Conservation (phyloP, 2,329 filamentous ascomycete species). For the Biscogniauxia mediterranea region DNA sequence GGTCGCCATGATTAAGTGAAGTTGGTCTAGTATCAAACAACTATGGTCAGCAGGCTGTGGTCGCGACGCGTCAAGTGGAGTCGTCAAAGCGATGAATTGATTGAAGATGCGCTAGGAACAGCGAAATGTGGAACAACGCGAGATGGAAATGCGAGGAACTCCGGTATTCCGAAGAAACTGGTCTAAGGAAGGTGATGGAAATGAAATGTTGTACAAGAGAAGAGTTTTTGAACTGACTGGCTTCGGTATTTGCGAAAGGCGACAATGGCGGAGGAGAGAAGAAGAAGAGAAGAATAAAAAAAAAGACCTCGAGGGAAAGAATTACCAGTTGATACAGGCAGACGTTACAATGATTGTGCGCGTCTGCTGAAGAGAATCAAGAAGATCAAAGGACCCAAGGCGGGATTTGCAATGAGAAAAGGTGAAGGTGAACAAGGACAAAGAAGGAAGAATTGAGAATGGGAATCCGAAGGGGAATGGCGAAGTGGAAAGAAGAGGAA, state of each 20-base stretch:
- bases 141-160: not conserved
- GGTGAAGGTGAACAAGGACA: not conserved
- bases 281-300: not conserved
- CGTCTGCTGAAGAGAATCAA: not conserved
- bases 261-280: not conserved
- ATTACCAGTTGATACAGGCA: not conserved
- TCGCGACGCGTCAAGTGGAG: slow-evolving; percentile 11
- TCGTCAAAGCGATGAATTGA: slow-evolving; percentile 4
- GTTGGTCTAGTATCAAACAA: slow-evolving; percentile 7
- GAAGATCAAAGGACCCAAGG: not conserved
- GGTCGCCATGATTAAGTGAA: slow-evolving; percentile 51
- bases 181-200: not conserved
- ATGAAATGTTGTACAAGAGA: not conserved
- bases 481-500: not conserved
- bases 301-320: not conserved
- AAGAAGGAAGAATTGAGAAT: not conserved
- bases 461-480: not conserved
- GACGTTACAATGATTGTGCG: not conserved
- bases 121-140: not conserved
- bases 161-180: not conserved
- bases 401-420: not conserved
- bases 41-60: slow-evolving; percentile 17
- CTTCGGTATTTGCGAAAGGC: not conserved
- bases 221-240: not conserved
- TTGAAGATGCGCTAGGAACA: slow-evolving; percentile 7